These are phyloP conservation scores for Colletotrichum salicis DNA, from an alignment of 2,329 filamentous ascomycete genomes.

Conservation along the genomic window DNA sequence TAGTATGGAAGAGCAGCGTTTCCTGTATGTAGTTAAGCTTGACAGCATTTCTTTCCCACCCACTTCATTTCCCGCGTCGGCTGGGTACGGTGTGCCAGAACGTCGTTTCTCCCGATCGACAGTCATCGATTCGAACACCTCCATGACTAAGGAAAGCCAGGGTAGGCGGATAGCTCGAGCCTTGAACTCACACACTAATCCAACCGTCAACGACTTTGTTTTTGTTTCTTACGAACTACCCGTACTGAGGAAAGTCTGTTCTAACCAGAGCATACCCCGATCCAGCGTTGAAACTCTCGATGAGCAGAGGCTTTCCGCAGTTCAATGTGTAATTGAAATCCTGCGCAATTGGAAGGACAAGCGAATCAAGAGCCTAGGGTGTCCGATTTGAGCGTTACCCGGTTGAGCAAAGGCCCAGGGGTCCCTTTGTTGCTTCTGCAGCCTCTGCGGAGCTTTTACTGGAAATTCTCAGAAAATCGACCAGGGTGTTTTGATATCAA, in stretches of 20 bases:
- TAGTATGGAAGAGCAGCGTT: neutral
- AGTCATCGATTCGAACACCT: neutral
- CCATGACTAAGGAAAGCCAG: neutral
- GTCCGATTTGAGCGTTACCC: constrained; percentile 11
- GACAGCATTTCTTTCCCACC: neutral
- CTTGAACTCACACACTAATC: neutral
- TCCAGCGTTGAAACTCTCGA: constrained; percentile 20
- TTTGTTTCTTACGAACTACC: neutral
- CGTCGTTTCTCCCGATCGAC: neutral
- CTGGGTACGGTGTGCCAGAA: neutral
- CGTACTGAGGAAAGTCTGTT: neutral
- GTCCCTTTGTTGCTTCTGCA: neutral
- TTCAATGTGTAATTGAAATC: neutral
- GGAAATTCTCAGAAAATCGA: neutral
- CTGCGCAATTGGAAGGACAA: neutral
- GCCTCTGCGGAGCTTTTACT: constrained; percentile 7
- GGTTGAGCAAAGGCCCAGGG: neutral
- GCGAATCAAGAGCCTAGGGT: neutral
- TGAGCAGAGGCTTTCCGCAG: neutral
- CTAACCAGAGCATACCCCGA: neutral
- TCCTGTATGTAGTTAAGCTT: neutral
- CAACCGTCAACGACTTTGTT: constrained; percentile 12
- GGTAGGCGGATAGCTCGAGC: neutral
- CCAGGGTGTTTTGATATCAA: constrained; percentile 17
- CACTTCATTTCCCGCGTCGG: neutral